Conservation (phyloP, 805 yeast species). For the Huiozyma naganishii region DNA sequence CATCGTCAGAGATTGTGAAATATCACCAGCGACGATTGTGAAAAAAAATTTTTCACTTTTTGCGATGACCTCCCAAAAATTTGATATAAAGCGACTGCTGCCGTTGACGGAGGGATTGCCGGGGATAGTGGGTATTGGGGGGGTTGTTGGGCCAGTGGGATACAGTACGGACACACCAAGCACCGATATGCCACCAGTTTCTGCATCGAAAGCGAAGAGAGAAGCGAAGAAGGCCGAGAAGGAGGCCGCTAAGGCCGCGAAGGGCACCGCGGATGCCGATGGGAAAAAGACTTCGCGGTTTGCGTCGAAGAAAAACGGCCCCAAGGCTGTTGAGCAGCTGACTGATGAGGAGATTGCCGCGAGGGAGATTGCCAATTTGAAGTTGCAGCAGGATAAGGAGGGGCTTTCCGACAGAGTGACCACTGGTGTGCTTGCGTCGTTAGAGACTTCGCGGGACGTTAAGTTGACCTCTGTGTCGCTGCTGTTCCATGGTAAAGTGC, state of each 20-base stretch:
- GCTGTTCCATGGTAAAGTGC: conserved; percentile 93
- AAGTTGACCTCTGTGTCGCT: conserved; percentile 83
- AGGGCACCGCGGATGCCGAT: conserved; percentile 27
- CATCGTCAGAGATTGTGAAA: neutral
- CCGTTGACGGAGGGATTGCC: too few species aligned
- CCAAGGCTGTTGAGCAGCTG: conserved; percentile 1
- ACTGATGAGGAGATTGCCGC: conserved; percentile 37
- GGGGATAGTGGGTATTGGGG: too few species aligned
- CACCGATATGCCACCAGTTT: conserved; percentile 37
- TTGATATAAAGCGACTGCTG: too few species aligned
- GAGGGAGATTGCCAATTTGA: conserved; percentile 71
- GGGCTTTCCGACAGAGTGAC: conserved; percentile 96
- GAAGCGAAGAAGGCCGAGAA: conserved; percentile 93
- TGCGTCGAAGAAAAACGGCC: conserved; percentile 30
- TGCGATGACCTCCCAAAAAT: neutral
- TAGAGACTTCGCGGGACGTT: conserved; percentile 86
- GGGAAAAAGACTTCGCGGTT: conserved; percentile 43
- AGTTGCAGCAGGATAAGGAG: conserved; percentile 85
- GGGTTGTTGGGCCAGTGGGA: neutral
- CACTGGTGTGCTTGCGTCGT: conserved; percentile 89
- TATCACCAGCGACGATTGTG: neutral
- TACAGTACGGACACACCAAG: neutral
- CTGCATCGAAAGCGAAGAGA: conserved; percentile 96
- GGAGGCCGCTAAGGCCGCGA: conserved; percentile 87
- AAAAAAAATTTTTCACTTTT: neutral